A percentile compares a stretch with the other conserved stretches of the same genome.
phyloP scores from a whole-genome alignment of 2,329 filamentous ascomycete species.

The Ustulina deusta region DNA sequence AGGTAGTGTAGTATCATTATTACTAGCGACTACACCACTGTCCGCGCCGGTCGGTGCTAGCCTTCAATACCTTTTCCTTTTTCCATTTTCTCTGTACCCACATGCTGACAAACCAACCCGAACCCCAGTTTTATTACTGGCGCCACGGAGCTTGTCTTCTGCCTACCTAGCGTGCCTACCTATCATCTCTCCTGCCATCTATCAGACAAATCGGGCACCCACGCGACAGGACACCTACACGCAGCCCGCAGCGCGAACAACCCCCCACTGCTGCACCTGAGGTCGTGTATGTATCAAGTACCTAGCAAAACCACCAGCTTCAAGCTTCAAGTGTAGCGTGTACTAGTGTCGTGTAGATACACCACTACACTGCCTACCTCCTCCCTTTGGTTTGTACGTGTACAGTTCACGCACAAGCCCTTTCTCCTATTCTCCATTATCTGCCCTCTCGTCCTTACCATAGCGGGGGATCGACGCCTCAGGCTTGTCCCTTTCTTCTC shows the following conservation, averaged over 20 bases:
- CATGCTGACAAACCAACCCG: slow-evolving; percentile 37
- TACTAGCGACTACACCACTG: slow-evolving; percentile 2
- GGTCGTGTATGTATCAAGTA: not conserved
- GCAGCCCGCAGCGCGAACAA: slow-evolving; percentile 31
- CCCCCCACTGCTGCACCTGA: slow-evolving; percentile 30
- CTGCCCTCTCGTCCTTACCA: not conserved
- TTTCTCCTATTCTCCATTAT: slow-evolving; percentile 12
- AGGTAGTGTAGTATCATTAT: slow-evolving; percentile 14
- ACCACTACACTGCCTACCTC: not conserved
- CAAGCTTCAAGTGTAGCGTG: not conserved
- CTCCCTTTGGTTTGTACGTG: slow-evolving; percentile 5
- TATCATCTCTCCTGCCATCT: not conserved
- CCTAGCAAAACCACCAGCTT: slow-evolving; percentile 20
- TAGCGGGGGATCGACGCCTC: slow-evolving; percentile 32
- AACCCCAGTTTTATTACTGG: slow-evolving; percentile 30
- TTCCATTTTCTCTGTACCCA: slow-evolving; percentile 23
- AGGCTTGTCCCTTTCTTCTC: slow-evolving; percentile 3
- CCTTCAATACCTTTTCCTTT: slow-evolving; percentile 21
- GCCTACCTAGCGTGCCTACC: not conserved
- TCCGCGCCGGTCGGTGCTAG: slow-evolving; percentile 20
- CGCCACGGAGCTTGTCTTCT: not conserved
- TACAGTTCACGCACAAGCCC: not conserved
- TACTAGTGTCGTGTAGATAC: not conserved
- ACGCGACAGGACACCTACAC: slow-evolving; percentile 33
- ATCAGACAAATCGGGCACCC: slow-evolving; percentile 33